Evolutionary conservation across 345 rosid species (phyloP), one percentile per base, ranked within the genome.

Genomic region (Salix koriyanagi): DNA sequence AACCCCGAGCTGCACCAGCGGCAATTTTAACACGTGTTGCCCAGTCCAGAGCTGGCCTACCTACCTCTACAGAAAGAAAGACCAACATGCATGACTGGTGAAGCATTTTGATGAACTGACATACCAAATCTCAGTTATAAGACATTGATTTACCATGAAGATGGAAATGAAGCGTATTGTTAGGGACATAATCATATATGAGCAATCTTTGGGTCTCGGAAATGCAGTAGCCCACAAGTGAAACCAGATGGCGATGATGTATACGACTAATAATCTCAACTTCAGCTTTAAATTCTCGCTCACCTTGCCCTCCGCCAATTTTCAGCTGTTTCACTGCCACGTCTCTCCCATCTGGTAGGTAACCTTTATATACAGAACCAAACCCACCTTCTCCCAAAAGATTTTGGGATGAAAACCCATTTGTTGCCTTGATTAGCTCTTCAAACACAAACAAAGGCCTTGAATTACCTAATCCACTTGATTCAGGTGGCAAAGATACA

Each of bases 351-450:
- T 95, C 99, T 73, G 88, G 94, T 65, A 95, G 83, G 76, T 67
- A 76, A 26, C 99, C 99, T 89, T 89, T 91, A 79, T 89, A 91
- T 21, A 95, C 99, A 72, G 85, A 73, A 80, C 99, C 97, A 88
- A 93, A 93, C 69, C 99, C 97, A 65, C 99, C 97, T 88, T 93
- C 94, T 60, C 99, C 99, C 86, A 95, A 80, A 80, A 93, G 83
- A 85, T 90, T 91, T 64, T 90, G 87, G 70, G 87, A 78, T 16
- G 97, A 87, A 88, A 95, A 95, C 32, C 90, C 94, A 79, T 93
- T 76, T 14, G 97, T 95, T 5, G 94, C 97, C 80, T 76, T 77
- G 75, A 69, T 79, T 68, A 95, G 87, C 75, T 95, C 95, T 81
- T 91, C 97, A 83, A 86, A 89, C 0, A 91, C 79, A 83, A 90